Conservation (phyloP, 2,329 filamentous ascomycete species). For the Trichoderma brevicompactum region DNA sequence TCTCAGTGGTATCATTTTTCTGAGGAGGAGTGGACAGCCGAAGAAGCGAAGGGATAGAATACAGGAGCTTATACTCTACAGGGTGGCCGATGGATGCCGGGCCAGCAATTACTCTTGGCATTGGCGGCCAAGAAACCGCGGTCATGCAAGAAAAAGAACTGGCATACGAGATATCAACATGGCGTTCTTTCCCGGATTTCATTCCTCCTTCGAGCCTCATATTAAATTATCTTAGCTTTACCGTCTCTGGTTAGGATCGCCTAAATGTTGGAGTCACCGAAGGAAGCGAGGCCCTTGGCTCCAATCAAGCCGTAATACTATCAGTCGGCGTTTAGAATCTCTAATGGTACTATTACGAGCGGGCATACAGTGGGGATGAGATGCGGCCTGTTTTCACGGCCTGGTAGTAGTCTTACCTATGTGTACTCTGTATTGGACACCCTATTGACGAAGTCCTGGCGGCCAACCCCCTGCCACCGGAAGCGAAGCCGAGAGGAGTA, state of each 20-base stretch:
- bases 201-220: background rate
- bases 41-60: conserved; percentile 33
- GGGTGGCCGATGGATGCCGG: background rate
- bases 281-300: background rate
- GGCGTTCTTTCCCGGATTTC: background rate
- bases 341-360: background rate
- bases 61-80: background rate
- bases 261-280: background rate
- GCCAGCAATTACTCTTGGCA: too few species aligned
- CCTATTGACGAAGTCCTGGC: background rate
- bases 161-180: background rate
- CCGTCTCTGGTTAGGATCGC: background rate
- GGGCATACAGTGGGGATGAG: background rate
- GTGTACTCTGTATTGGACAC: background rate
- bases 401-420: background rate
- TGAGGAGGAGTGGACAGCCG: conserved; percentile 50
- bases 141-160: background rate
- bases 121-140: background rate
- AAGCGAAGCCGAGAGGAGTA: background rate
- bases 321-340: background rate
- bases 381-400: background rate
- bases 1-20: conserved; percentile 48
- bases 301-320: background rate
- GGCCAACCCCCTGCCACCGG: background rate
- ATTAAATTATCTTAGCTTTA: background rate